These are phyloP conservation scores for Solanum chacoense DNA, from an alignment of 305 asterid species.

Conservation along the genomic window DNA sequence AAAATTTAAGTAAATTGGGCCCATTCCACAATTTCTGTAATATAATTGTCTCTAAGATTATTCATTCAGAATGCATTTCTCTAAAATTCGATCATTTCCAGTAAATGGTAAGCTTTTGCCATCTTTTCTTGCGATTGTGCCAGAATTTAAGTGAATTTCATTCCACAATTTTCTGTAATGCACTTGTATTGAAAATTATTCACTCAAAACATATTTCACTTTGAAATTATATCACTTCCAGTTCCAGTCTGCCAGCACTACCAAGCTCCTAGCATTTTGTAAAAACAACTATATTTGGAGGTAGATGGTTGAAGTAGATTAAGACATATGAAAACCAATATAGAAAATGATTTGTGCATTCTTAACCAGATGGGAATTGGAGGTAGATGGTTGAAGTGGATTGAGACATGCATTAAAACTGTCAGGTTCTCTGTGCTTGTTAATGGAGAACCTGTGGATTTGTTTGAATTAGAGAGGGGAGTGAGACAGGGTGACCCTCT, in stretches of 20 bases:
- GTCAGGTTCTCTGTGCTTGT: background rate
- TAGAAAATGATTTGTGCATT: background rate
- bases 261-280: background rate
- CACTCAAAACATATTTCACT: background rate
- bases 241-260: background rate
- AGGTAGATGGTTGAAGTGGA: background rate
- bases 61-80: background rate
- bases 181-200: background rate
- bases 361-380: background rate
- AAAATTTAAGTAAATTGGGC: background rate
- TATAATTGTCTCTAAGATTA: background rate
- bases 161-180: background rate
- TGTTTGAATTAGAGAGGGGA: background rate
- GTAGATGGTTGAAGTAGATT: too few relatives aligned
- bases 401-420: background rate
- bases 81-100: background rate
- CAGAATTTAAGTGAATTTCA: background rate
- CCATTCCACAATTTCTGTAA: background rate
- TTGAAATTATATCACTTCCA: background rate
- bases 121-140: background rate
- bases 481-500: background rate
- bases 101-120: background rate
- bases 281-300: background rate
- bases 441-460: background rate
- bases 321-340: background rate